phyloP scores from a whole-genome alignment of 225 moss, liverwort and hornwort genomes.

The Polytrichum formosum region DNA sequence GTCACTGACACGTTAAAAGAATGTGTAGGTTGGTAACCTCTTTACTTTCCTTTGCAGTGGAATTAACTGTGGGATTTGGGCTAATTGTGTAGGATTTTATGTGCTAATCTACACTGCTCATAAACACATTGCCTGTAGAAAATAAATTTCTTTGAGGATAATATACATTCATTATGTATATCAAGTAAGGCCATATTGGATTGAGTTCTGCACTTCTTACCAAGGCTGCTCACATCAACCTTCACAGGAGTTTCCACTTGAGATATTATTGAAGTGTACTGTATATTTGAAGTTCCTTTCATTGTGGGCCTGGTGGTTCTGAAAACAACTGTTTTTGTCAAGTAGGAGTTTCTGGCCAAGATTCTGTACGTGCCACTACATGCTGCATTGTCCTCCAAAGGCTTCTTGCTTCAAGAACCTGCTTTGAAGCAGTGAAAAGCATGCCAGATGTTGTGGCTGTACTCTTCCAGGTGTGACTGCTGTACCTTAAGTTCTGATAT shows the following conservation, averaged over 20 bases:
- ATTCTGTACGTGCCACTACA: slow-evolving; percentile 81
- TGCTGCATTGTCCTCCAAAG: slow-evolving; percentile 98
- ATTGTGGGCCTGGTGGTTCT: neutral
- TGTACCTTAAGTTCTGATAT: neutral
- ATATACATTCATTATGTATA: no score
- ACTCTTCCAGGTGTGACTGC: slow-evolving; percentile 60
- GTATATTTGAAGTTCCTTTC: no score
- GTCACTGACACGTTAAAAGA: slow-evolving; percentile 88
- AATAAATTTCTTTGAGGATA: no score
- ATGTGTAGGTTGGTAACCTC: slow-evolving; percentile 57
- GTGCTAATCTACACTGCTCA: no score
- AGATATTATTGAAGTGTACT: no score
- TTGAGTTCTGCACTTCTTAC: no score
- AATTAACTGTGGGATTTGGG: no score
- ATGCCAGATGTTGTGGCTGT: slow-evolving; percentile 77
- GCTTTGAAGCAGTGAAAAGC: slow-evolving; percentile 81
- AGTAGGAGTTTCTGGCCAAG: slow-evolving; percentile 71
- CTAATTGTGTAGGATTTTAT: no score
- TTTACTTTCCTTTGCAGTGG: neutral
- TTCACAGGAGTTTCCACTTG: no score
- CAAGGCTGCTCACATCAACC: no score
- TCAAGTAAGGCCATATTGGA: no score
- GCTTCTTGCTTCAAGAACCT: slow-evolving; percentile 80
- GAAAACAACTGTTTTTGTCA: slow-evolving; percentile 3
- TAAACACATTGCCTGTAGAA: no score